Percentiles rank a stretch among this genome's conserved stretches.
Conservation (phyloP, 768 basidiomycete genomes). For the Lactarius indigo region DNA sequence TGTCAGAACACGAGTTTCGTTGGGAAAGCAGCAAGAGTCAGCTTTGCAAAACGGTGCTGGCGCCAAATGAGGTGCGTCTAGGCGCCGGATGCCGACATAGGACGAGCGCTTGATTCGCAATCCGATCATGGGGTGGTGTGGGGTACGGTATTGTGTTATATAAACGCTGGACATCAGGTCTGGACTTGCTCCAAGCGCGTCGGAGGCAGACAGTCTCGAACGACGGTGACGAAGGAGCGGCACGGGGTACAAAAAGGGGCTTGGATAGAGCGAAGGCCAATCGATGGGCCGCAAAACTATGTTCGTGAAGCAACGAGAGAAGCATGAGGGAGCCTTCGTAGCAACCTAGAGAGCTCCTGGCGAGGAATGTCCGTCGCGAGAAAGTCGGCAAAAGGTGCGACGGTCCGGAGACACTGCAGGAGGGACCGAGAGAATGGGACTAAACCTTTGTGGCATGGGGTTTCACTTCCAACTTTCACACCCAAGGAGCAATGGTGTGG, state of each 20-base stretch:
- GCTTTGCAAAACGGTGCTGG: neutral
- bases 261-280: slow-evolving; percentile 9
- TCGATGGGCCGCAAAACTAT: slow-evolving; percentile 1
- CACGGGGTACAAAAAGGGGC: neutral
- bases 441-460: slow-evolving; percentile 11
- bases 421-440: neutral
- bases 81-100: slow-evolving; percentile 9
- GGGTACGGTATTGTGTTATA: slow-evolving; percentile 4
- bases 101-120: neutral
- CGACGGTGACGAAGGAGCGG: slow-evolving; percentile 6
- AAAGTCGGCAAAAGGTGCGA: slow-evolving; percentile 13
- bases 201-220: slow-evolving; percentile 12
- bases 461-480: slow-evolving; percentile 6
- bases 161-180: slow-evolving; percentile 11
- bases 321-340: neutral
- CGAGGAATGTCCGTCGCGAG: slow-evolving; percentile 13
- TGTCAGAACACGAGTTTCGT: neutral
- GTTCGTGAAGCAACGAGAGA: neutral
- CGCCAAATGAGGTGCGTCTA: neutral
- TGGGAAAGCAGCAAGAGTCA: neutral
- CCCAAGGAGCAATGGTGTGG: neutral
- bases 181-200: slow-evolving; percentile 8
- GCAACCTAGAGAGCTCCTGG: neutral
- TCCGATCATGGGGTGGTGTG: slow-evolving; percentile 20
- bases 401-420: slow-evolving; percentile 8